phyloP scores from a whole-genome alignment of 345 rosid genomes.

The Salix viminalis region DNA sequence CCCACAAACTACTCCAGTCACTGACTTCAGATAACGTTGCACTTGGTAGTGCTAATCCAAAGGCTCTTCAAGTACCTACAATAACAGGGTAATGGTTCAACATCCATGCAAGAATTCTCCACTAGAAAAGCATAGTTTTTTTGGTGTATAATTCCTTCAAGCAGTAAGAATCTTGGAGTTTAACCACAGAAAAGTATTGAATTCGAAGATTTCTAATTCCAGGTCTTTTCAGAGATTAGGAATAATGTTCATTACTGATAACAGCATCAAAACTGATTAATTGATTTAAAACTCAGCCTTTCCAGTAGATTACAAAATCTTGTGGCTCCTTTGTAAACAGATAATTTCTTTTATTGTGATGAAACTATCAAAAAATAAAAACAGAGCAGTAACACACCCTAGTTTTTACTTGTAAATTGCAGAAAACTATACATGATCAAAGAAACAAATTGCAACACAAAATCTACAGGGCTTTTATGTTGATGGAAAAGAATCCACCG shows the following conservation, averaged over 20 bases:
- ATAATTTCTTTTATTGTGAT: not conserved
- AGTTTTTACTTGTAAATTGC: not conserved
- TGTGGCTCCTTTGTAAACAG: not conserved
- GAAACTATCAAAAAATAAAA: not conserved
- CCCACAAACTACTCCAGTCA: constrained; percentile 3
- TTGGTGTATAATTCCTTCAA: not conserved
- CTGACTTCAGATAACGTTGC: constrained; percentile 32
- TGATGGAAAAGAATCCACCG: not conserved
- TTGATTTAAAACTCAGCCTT: not conserved
- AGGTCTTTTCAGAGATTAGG: not conserved
- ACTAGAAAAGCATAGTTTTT: not conserved
- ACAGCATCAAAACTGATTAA: not conserved
- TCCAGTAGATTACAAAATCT: not conserved
- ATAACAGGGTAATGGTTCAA: constrained; percentile 2
- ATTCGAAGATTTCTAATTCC: not conserved
- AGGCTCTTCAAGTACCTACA: constrained; percentile 65
- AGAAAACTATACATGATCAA: not conserved
- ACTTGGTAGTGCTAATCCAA: constrained; percentile 29
- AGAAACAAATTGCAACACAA: not conserved
- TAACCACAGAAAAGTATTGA: not conserved
- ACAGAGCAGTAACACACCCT: not conserved
- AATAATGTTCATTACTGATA: not conserved
- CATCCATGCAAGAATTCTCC: not conserved
- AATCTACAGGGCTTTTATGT: not conserved
- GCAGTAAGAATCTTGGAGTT: not conserved